phyloP scores from a whole-genome alignment of 2,329 filamentous ascomycete species.

The Cladosporium phlei region DNA sequence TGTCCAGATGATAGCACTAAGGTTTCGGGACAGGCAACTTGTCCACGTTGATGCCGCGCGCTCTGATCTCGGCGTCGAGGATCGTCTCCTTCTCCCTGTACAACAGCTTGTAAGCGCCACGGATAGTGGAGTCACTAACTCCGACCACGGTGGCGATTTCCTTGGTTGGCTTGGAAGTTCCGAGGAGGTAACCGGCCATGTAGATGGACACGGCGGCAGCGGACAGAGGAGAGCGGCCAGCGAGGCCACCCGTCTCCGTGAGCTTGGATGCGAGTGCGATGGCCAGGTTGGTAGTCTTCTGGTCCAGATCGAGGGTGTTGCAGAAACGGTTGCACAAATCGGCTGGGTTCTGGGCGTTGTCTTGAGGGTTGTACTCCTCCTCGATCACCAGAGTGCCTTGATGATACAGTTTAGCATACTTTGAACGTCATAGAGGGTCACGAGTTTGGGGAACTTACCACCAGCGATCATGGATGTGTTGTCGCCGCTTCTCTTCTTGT shows the following conservation, averaged over 20 bases:
- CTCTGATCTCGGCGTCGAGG: slow-evolving; percentile 70
- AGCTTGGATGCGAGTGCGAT: slow-evolving; percentile 74
- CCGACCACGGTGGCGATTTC: slow-evolving; percentile 80
- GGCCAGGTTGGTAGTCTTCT: slow-evolving; percentile 73
- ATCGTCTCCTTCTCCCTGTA: slow-evolving; percentile 69
- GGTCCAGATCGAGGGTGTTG: slow-evolving; percentile 71
- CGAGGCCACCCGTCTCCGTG: slow-evolving; percentile 71
- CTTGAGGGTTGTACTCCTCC: slow-evolving; percentile 27
- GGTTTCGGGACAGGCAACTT: slow-evolving; percentile 70
- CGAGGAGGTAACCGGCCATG: slow-evolving; percentile 85
- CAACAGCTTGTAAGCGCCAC: slow-evolving; percentile 87
- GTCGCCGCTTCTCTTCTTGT: slow-evolving; percentile 43
- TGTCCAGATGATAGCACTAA: too few species aligned
- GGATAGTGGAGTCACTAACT: slow-evolving; percentile 95
- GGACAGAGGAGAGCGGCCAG: slow-evolving; percentile 88
- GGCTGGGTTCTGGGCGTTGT: slow-evolving; percentile 27
- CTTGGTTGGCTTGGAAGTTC: slow-evolving; percentile 71
- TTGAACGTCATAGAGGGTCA: slow-evolving; percentile 8
- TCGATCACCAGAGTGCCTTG: slow-evolving; percentile 26
- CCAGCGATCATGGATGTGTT: slow-evolving; percentile 34
- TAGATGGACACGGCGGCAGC: slow-evolving; percentile 95
- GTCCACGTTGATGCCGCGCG: slow-evolving; percentile 65
- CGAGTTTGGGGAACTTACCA: slow-evolving; percentile 41
- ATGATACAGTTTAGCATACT: slow-evolving; percentile 17
- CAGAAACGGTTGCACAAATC: slow-evolving; percentile 82